phyloP scores from a whole-genome alignment of 2,329 filamentous ascomycete genomes.

The Cryphonectria nitschkei region DNA sequence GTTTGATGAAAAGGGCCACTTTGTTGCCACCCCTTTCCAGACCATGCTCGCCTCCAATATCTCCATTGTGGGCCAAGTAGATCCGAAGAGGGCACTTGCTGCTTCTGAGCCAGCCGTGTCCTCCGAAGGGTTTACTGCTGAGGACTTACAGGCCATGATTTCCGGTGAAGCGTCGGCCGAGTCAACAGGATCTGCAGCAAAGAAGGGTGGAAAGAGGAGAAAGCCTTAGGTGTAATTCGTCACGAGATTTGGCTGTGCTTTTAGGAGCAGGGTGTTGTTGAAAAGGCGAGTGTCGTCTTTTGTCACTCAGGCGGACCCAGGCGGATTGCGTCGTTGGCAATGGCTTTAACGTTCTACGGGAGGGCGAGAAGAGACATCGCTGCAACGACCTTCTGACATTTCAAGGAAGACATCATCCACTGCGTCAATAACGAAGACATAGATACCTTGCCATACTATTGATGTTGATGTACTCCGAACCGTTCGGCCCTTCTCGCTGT shows the following conservation, averaged over 20 bases:
- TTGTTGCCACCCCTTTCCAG: slow-evolving; percentile 78
- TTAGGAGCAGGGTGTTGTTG: not conserved
- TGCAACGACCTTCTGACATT: not conserved
- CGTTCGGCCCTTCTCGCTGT: not conserved
- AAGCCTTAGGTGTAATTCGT: slow-evolving; percentile 41
- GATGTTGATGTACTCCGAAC: not conserved
- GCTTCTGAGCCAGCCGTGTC: slow-evolving; percentile 46
- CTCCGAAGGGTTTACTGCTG: slow-evolving; percentile 40
- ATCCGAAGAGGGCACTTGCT: slow-evolving; percentile 57
- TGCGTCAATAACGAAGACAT: not conserved
- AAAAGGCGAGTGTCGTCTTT: not conserved
- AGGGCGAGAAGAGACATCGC: not conserved
- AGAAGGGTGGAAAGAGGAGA: slow-evolving; percentile 51
- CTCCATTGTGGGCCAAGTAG: slow-evolving; percentile 65
- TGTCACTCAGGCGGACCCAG: not conserved
- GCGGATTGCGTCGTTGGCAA: not conserved
- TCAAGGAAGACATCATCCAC: not conserved
- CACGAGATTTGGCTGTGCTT: not conserved
- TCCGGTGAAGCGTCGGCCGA: slow-evolving; percentile 42
- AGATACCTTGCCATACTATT: slow-evolving; percentile 2
- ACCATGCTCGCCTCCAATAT: slow-evolving; percentile 73
- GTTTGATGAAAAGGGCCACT: slow-evolving; percentile 75
- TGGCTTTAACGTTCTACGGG: not conserved
- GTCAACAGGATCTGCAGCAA: slow-evolving; percentile 39
- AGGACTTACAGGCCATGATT: slow-evolving; percentile 54